Base-by-base conservation (phyloP, 371 early-diverging fungal genomes). In the Umbelopsis sp. region DNA sequence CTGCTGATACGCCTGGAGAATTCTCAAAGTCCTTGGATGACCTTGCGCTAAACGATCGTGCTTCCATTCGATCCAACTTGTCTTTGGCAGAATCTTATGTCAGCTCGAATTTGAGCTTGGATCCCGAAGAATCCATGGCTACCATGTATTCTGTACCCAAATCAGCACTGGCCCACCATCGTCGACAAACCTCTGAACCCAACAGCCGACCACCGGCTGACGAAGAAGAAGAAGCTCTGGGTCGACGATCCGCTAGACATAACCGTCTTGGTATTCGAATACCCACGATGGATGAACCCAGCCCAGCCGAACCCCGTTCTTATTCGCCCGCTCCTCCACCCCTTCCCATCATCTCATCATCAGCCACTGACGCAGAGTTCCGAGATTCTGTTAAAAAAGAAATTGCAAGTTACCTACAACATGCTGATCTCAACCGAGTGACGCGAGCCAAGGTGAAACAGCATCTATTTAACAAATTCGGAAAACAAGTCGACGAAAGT, bases 401-500 rank as follows among this genome's bases (percentile, higher is more conserved):
- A 57, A 74, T 81, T 12, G 65, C 65, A 29, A 32, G 41, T 14
- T 79, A 73, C 65, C 65, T 81, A 20, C 64, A 65, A 14, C 51
- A 72, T n/a, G 76, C 73, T 10, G 75, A 79, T 67, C 50, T 81
- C 0, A 75, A 74, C 48, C 70, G 72, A 38, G 74, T 71, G 9
- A 81, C 79, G 25, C 74, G 76, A 20, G 73, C 76, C 0, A 73
- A 81, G 63, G 79, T 81, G 38, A 79, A 79, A 25, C 65, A 73
- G 3, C 76, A 81, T 70, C 25, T 81, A 29, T 51, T 65, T 4
- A 41, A 48, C 16, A 51, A 70, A 52, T 74, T 79, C 48, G 79
- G 76, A 8, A 65, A 68, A 4, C 63, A 68, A 24, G 63, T 74
- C 6, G 57, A 70, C 16, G 51, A 44, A 18, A 45, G 63, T 6